Evolutionary conservation across 371 early-diverging fungal species (phyloP).

Genomic region (Mortierella sp.): DNA sequence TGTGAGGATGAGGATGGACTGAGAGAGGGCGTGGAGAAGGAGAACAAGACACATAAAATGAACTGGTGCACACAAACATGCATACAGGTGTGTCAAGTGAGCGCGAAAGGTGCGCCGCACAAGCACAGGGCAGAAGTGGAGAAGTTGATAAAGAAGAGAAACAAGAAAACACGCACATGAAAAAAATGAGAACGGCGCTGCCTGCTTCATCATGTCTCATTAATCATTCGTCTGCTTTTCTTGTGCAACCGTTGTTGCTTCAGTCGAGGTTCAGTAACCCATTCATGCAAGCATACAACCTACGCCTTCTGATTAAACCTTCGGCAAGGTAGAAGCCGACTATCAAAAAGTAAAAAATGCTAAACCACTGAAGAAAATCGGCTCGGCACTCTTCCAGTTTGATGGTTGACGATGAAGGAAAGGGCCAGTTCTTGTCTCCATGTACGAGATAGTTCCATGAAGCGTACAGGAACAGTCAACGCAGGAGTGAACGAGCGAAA

Average conservation of each 20-base stretch:
- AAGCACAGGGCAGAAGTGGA: conserved; percentile 1
- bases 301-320: not conserved
- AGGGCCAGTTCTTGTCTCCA: not conserved
- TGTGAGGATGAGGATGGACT: not conserved
- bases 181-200: not conserved
- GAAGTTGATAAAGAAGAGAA: not conserved
- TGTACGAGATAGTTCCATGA: not conserved
- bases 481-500: not conserved
- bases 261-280: not conserved
- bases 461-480: not conserved
- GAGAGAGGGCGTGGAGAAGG: not conserved
- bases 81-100: not conserved
- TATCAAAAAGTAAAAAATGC: not conserved
- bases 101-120: not conserved
- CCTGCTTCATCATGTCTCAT: not conserved
- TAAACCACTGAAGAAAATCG: not conserved
- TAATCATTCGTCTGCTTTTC: not conserved
- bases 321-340: not conserved
- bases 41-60: not conserved
- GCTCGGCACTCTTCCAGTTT: conserved; percentile 1
- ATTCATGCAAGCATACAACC: not conserved
- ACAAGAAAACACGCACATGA: conserved; percentile 7
- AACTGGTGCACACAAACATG: not conserved
- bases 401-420: not conserved
- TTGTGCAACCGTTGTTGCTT: not conserved